phyloP scores from a whole-genome alignment of 2,329 filamentous ascomycete genomes.

The Claviceps capensis region DNA sequence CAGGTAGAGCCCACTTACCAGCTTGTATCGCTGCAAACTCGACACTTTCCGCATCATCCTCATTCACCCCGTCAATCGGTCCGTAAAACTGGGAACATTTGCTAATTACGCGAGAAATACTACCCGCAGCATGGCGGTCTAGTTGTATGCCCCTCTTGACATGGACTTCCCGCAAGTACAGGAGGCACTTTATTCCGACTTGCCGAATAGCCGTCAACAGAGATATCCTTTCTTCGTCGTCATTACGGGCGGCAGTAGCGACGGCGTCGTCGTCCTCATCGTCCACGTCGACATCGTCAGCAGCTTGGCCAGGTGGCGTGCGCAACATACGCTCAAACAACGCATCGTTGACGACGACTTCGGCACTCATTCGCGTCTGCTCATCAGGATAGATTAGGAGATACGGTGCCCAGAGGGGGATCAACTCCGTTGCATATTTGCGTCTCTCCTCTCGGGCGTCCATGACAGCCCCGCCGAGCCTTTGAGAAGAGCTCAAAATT shows the following conservation, averaged over 20 bases:
- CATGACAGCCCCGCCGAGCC: slow-evolving; percentile 14
- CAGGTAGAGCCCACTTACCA: slow-evolving; percentile 11
- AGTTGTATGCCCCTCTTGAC: slow-evolving; percentile 28
- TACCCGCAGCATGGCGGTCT: slow-evolving; percentile 26
- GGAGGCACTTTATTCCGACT: slow-evolving; percentile 31
- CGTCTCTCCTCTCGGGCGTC: slow-evolving; percentile 11
- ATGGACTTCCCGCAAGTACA: slow-evolving; percentile 32
- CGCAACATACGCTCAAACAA: slow-evolving; percentile 23
- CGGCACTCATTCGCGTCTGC: slow-evolving; percentile 26
- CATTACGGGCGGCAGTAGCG: neutral
- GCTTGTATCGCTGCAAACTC: slow-evolving; percentile 15
- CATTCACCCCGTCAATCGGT: slow-evolving; percentile 15
- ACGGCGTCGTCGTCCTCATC: neutral
- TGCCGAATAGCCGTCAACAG: slow-evolving; percentile 19
- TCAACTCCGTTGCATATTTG: slow-evolving; percentile 11
- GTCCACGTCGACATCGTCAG: neutral
- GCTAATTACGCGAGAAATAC: slow-evolving; percentile 28
- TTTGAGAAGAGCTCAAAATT: slow-evolving; percentile 15
- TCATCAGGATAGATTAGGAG: slow-evolving; percentile 34
- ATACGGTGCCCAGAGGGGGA: slow-evolving; percentile 36
- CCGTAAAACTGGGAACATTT: slow-evolving; percentile 29
- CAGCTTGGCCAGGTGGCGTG: neutral
- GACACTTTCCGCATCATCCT: slow-evolving; percentile 14
- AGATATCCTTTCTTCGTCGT: neutral
- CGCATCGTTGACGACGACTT: slow-evolving; percentile 28